These are phyloP conservation scores for Aspergillus sclerotioniger DNA, from an alignment of 495 filamentous ascomycete species.

Conservation along the genomic window DNA sequence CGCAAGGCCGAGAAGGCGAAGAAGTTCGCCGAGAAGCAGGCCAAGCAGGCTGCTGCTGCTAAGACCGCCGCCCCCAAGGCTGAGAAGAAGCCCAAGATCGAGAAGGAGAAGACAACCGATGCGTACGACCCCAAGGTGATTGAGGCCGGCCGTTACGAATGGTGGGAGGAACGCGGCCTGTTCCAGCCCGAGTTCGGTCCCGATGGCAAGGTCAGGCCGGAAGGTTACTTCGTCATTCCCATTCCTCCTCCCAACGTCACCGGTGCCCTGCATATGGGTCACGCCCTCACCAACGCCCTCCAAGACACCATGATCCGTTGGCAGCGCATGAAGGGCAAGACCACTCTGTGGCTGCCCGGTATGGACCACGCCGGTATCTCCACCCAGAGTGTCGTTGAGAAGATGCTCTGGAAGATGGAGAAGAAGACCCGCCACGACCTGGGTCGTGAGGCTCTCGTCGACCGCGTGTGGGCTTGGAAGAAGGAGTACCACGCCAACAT, in stretches of 20 bases:
- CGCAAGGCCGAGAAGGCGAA: conserved; percentile 59
- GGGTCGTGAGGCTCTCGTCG: conserved; percentile 57
- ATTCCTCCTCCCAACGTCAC: conserved; percentile 81
- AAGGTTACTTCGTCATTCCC: conserved; percentile 69
- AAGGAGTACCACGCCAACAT: conserved; percentile 65
- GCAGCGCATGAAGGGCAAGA: conserved; percentile 61
- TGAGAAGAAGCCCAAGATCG: conserved; percentile 55
- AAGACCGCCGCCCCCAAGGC: conserved; percentile 48
- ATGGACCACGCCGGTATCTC: conserved; percentile 78
- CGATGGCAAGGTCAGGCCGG: conserved; percentile 65
- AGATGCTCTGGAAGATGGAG: conserved; percentile 67
- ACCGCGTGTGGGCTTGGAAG: conserved; percentile 69
- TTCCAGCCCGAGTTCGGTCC: conserved; percentile 68
- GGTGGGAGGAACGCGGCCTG: conserved; percentile 65
- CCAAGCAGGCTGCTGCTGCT: conserved; percentile 38
- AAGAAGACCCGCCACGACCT: conserved; percentile 66
- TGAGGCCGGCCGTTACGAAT: conserved; percentile 55
- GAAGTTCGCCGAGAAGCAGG: conserved; percentile 60
- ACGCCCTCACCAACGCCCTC: conserved; percentile 64
- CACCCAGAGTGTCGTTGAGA: conserved; percentile 75
- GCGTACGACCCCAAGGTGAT: conserved; percentile 58
- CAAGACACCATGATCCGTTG: conserved; percentile 78
- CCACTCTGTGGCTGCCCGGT: conserved; percentile 70
- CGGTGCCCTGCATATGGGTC: conserved; percentile 67
- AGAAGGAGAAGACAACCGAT: conserved; percentile 52